A percentile compares a stretch with the other conserved stretches of the same genome.
Evolutionary conservation across 331 rosid species (phyloP).

Genomic region (Stylosanthes scabra): DNA sequence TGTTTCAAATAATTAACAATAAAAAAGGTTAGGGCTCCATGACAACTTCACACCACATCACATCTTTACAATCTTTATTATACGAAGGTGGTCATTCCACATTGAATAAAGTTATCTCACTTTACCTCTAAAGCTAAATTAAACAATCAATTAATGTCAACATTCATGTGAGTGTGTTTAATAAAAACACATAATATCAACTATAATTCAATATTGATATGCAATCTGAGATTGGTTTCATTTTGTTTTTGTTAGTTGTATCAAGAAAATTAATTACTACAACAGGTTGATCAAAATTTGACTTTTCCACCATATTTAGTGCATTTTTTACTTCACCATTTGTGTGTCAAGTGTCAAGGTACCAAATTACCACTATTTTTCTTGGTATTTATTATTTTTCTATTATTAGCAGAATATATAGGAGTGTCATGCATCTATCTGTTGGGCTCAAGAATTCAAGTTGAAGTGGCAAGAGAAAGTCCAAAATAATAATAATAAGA

Average conservation of each 20-base stretch:
- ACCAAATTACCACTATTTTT: too few relatives aligned
- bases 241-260: not conserved
- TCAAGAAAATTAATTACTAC: not conserved
- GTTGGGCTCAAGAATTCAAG: too few relatives aligned
- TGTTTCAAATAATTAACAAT: not conserved
- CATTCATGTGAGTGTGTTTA: not conserved
- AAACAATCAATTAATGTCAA: not conserved
- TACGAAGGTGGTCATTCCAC: not conserved
- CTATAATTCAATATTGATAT: not conserved
- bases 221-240: not conserved
- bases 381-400: too few relatives aligned
- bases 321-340: too few relatives aligned
- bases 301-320: not conserved
- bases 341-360: too few relatives aligned
- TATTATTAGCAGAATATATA: too few relatives aligned
- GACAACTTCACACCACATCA: not conserved
- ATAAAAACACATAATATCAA: not conserved
- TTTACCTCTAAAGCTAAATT: not conserved
- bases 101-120: constrained; percentile 7
- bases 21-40: not conserved
- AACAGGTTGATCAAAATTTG: not conserved
- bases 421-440: too few relatives aligned
- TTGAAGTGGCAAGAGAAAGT: too few relatives aligned
- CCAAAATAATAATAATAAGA: too few relatives aligned
- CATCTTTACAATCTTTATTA: too few relatives aligned